phyloP scores from a whole-genome alignment of 2,329 filamentous ascomycete genomes.

The Metarhizium rileyi region DNA sequence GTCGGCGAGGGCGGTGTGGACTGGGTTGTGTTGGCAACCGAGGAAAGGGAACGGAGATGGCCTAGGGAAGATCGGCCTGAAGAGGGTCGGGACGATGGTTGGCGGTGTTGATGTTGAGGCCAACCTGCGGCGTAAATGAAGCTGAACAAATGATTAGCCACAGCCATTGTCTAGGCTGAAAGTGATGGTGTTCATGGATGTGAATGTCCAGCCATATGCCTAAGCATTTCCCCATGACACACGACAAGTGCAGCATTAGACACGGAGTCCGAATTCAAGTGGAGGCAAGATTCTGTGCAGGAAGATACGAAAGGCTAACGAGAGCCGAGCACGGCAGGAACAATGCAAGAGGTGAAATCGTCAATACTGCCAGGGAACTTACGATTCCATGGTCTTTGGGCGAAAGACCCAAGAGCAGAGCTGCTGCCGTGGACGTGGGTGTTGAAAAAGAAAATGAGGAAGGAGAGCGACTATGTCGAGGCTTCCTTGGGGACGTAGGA shows the following conservation, averaged over 20 bases:
- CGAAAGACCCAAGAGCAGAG: background rate
- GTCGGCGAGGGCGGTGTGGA: conserved; percentile 22
- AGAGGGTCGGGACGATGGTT: conserved; percentile 14
- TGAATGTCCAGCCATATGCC: background rate
- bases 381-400: background rate
- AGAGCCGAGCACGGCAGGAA: background rate
- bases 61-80: conserved; percentile 28
- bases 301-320: background rate
- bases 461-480: background rate
- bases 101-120: conserved; percentile 30
- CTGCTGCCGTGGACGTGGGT: background rate
- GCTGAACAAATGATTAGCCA: conserved; percentile 24
- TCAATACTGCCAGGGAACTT: background rate
- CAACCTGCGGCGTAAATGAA: conserved; percentile 45
- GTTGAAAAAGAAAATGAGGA: background rate
- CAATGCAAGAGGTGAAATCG: background rate
- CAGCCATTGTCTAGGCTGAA: conserved; percentile 2
- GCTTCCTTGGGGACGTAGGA: background rate
- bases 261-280: background rate
- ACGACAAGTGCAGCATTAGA: background rate
- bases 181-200: background rate
- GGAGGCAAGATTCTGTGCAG: too few species aligned
- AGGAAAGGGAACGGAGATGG: conserved; percentile 45
- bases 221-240: background rate
- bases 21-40: conserved; percentile 33